A percentile compares a stretch with the other conserved stretches of the same genome.
These are phyloP conservation scores for Citrus maxima DNA, from an alignment of 345 rosid genomes.

Conservation along the genomic window DNA sequence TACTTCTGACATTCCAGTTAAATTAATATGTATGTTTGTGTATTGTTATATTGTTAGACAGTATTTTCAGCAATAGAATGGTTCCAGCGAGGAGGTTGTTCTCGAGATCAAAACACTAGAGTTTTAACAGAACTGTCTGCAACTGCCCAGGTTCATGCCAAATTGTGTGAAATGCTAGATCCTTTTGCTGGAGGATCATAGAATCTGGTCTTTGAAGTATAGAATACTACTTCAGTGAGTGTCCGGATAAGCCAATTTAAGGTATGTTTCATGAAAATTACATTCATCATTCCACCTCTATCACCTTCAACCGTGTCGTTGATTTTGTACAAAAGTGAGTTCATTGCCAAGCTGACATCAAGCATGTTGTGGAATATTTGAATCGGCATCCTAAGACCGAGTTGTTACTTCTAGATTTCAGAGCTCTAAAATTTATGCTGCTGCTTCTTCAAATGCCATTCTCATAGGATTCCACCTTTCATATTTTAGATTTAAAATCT, in stretches of 20 bases:
- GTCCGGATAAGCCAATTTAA: not conserved
- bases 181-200: not conserved
- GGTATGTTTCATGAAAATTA: not conserved
- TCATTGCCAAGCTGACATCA: not conserved
- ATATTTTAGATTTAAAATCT: too few relatives aligned
- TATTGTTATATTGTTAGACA: not conserved
- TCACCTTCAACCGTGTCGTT: not conserved
- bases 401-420: not conserved
- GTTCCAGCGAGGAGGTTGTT: not conserved
- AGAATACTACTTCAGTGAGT: not conserved
- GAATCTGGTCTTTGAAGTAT: not conserved
- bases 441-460: not conserved
- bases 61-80: not conserved
- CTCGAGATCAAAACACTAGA: not conserved
- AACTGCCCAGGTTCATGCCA: not conserved
- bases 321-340: not conserved
- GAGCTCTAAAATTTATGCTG: not conserved
- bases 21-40: not conserved
- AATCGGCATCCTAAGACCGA: not conserved
- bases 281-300: not conserved
- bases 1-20: not conserved
- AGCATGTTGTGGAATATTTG: not conserved
- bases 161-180: not conserved
- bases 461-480: not conserved
- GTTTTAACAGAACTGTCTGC: not conserved